Base-by-base conservation (phyloP, 2,329 filamentous ascomycete species). In the Epichloe sp. region DNA sequence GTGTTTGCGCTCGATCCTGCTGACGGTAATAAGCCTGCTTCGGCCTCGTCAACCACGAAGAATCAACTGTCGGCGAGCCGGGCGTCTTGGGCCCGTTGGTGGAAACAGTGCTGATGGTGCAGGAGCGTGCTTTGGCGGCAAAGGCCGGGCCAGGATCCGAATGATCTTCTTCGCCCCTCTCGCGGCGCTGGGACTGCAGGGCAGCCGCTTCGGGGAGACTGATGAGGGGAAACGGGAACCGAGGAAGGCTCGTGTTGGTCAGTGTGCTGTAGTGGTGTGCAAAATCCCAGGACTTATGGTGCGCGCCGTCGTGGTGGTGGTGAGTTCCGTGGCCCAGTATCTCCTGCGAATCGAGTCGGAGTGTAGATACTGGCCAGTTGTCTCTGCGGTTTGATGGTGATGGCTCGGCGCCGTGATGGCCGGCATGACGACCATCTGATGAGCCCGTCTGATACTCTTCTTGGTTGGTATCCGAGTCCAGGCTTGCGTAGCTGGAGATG, bases 101-200 rank as follows among this genome's bases (percentile, higher is more conserved):
- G 15, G 61, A 60, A 1, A 59, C 44, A 5, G 65, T 65, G 50
- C 65, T 66, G 42, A 61, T 49, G 1, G 66, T 66, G 6, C 56
- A 60, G 4, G 63, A 63, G 42, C 62, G 60, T 8, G 54, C 57
- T 50, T 57, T 62, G 23, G 58, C 57, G 3, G 58, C 60, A 52
- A 68, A 68, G 0, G 59, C 60, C 1, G 54, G 52, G 2, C 56
- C 59, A 3, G 56, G 52, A 36, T 66, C 61, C 1, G 64, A 68
- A 45, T 69, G 65, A 37, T 69, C 67, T 49, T 68, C 67, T 45
- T 69, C 64, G 6, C 66, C 67, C 14, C 63, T 53, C 17, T 63
- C 59, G 41, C 64, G 54, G 19, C 66, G 63, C 23, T 61, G 57
- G 7, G 59, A 59, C 44, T 69, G 67, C 17, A 65, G 31, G 53